Evolutionary conservation across 1,284 basidiomycete species (phyloP).

Genomic region (Ustilago nuda): DNA sequence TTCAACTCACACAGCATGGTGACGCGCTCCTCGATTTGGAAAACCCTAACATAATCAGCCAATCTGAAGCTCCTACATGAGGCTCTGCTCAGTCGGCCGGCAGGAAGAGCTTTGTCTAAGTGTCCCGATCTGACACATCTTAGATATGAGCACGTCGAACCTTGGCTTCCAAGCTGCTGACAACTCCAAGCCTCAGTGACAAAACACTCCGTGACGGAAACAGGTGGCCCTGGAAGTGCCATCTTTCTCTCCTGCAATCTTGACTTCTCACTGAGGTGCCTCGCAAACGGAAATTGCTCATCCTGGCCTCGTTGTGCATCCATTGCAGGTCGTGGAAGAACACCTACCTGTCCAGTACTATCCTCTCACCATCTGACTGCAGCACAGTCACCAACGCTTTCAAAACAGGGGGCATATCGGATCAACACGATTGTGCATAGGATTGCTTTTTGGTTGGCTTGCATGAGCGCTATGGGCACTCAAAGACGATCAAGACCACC

Average conservation of each 20-base stretch:
- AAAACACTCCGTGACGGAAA: neutral
- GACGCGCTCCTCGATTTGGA: neutral
- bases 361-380: neutral
- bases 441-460: conserved; percentile 43
- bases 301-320: no score
- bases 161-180: no score
- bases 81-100: neutral
- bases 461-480: conserved; percentile 15
- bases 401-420: neutral
- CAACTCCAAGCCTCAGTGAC: no score
- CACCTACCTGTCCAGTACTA: neutral
- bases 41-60: neutral
- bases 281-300: neutral
- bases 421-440: conserved; percentile 41
- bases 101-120: neutral
- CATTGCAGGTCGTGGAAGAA: neutral
- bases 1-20: neutral
- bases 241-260: neutral
- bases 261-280: no score
- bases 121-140: neutral
- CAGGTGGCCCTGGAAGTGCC: neutral
- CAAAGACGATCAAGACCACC: conserved; percentile 6
- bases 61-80: neutral
- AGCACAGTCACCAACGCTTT: neutral
- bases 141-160: no score